Evolutionary conservation across 371 early-diverging fungal genomes (phyloP).

Genomic region (Mycotypha africana): DNA sequence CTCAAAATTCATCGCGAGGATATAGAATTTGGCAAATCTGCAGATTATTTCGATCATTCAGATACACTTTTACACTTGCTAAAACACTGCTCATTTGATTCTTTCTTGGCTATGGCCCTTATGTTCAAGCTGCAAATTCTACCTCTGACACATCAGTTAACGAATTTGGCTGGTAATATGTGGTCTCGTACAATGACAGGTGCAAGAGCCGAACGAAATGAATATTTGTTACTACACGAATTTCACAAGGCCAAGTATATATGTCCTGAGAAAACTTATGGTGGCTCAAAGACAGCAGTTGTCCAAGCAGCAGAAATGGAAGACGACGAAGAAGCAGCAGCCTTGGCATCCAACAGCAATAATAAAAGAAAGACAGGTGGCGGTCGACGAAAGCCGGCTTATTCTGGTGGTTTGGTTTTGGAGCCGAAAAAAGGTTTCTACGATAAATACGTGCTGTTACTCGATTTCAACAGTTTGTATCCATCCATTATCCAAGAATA

Average conservation of each 20-base stretch:
- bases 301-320: constrained; percentile 45
- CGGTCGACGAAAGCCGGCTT: constrained; percentile 84
- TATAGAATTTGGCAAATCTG: constrained; percentile 77
- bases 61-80: constrained; percentile 62
- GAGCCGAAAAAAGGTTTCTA: constrained; percentile 98
- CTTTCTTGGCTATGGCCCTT: constrained; percentile 72
- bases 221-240: constrained; percentile 96
- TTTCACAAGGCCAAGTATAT: constrained; percentile 90
- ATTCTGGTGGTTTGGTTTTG: constrained; percentile 97
- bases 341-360: constrained; percentile 19
- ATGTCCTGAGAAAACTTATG: constrained; percentile 78
- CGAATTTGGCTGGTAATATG: constrained; percentile 91
- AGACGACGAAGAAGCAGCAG: constrained; percentile 43
- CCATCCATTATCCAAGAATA: constrained; percentile 99
- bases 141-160: constrained; percentile 94
- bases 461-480: constrained; percentile 99
- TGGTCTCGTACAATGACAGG: constrained; percentile 93
- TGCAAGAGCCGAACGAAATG: constrained; percentile 97
- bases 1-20: constrained; percentile 82
- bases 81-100: constrained; percentile 81
- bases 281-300: constrained; percentile 12
- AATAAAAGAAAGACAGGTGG: constrained; percentile 31
- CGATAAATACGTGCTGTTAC: constrained; percentile 91
- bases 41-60: constrained; percentile 61
- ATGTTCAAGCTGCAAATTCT: constrained; percentile 87